Base-by-base conservation (phyloP, 2,329 filamentous ascomycete species). In the Pyrenophora teres region DNA sequence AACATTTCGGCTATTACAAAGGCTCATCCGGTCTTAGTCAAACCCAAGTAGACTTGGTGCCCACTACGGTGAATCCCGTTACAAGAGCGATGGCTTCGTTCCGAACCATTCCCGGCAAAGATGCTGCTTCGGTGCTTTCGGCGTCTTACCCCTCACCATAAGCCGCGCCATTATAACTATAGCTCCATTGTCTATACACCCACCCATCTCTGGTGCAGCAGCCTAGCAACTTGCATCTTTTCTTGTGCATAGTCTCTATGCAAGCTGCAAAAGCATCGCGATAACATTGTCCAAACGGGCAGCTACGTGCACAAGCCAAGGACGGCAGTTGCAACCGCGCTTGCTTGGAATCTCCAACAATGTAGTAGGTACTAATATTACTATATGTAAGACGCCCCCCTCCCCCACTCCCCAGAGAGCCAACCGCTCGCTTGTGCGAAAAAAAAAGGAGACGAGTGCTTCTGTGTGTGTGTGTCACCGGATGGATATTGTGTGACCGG, bases 111-210 rank as follows among this genome's bases (percentile, higher is more conserved):
- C 30, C 49, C 49, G 49, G 49, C 19, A 47, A 31, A 35, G 35
- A 40, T 47, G 41, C 49, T 37, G 15, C 18, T 47, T 52, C 49
- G 49, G 49, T 40, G 38, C n/a, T 9, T 46, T 52, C 43, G 43
- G 49, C 44, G 38, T 12, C 35, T 52, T 52, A 52, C 50, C 50
- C 50, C 45, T 49, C 44, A 49, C 50, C 45, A 49, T 52, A 52
- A 43, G 31, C 30, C 39, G 44, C 27, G 27, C 33, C 39, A 8
- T 49, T 52, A 52, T 52, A 52, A 21, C n/a, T 42, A 25, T 37
- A 30, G n/a, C n/a, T 33, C 40, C 21, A 37, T 19, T 19, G 7
- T 38, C 18, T 47, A 40, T 39, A 47, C 19, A 27, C 39, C 19
- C 19, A 41, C 19, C 30, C 37, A 18, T 41, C 18, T 30, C 35